A percentile compares a stretch with the other conserved stretches of the same genome.
phyloP scores from a whole-genome alignment of 2,329 filamentous ascomycete species.

The Grosmannia huntii region DNA sequence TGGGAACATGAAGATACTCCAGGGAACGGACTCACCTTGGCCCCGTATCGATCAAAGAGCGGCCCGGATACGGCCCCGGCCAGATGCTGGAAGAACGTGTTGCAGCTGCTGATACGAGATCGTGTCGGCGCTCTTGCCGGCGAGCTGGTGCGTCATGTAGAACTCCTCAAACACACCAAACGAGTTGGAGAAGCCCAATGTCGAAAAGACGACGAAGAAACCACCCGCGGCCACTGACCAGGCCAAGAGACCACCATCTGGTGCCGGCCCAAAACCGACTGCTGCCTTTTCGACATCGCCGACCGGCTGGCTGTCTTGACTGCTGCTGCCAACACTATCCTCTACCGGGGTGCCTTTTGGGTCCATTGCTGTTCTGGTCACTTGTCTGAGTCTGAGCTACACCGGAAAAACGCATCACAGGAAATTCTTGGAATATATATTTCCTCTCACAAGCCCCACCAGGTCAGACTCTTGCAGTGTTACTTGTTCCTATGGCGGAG shows the following conservation, averaged over 20 bases:
- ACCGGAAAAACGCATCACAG: background rate
- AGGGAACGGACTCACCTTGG: constrained; percentile 22
- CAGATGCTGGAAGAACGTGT: constrained; percentile 18
- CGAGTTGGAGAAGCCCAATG: constrained; percentile 23
- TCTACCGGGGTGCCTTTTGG: background rate
- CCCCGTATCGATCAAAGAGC: constrained; percentile 25
- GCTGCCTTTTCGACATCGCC: constrained; percentile 12
- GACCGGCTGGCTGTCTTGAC: background rate
- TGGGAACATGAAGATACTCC: background rate
- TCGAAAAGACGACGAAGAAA: constrained; percentile 18
- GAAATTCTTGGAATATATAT: background rate
- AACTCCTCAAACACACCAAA: constrained; percentile 25
- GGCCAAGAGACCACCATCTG: constrained; percentile 17
- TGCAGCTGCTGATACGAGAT: constrained; percentile 28
- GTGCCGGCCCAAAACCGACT: constrained; percentile 13
- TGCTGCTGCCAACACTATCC: background rate
- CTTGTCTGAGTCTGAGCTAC: too few relatives aligned
- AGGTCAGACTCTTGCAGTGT: background rate
- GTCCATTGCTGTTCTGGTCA: background rate
- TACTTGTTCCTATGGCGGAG: background rate
- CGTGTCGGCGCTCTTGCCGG: constrained; percentile 16
- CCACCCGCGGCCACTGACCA: constrained; percentile 17
- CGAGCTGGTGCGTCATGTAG: constrained; percentile 22
- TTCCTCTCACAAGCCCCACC: background rate
- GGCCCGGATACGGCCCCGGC: constrained; percentile 18